Conservation (phyloP, 805 yeast species). For the Candida boleticola region DNA sequence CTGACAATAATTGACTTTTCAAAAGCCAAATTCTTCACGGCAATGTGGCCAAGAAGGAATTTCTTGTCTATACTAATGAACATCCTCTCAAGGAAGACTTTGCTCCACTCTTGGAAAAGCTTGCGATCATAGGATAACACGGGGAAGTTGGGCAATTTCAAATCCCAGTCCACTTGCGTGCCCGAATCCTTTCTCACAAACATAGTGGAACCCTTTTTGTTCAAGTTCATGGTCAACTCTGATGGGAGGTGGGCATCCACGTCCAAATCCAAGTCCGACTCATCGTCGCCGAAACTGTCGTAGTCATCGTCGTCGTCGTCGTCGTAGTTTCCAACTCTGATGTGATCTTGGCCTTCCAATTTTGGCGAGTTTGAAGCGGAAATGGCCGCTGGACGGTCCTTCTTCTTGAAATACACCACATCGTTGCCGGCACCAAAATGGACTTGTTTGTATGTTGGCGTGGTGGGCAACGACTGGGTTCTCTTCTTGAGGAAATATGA, state of each 20-base stretch:
- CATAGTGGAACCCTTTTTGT: slow-evolving; percentile 2
- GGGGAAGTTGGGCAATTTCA: slow-evolving; percentile 42
- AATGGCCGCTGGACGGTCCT: slow-evolving; percentile 76
- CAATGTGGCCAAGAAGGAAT: slow-evolving; percentile 66
- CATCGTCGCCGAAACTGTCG: slow-evolving; percentile 3
- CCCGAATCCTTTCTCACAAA: background rate
- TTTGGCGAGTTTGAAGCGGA: slow-evolving; percentile 65
- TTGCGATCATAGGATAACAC: slow-evolving; percentile 45
- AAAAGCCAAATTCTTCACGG: slow-evolving; percentile 73
- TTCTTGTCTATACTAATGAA: slow-evolving; percentile 58
- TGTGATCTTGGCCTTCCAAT: slow-evolving; percentile 7
- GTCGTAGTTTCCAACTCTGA: slow-evolving; percentile 13
- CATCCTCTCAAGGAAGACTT: slow-evolving; percentile 65
- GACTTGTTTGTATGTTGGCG: slow-evolving; percentile 68
- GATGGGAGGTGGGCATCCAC: slow-evolving; percentile 10
- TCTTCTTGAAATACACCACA: slow-evolving; percentile 68
- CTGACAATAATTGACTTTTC: slow-evolving; percentile 66
- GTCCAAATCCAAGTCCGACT: slow-evolving; percentile 11
- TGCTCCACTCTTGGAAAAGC: slow-evolving; percentile 29
- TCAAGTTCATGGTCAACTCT: slow-evolving; percentile 1
- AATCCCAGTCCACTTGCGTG: slow-evolving; percentile 38
- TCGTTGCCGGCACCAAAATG: slow-evolving; percentile 73
- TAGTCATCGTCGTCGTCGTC: slow-evolving; percentile 16
- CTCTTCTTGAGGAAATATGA: slow-evolving; percentile 29
- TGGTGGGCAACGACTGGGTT: slow-evolving; percentile 38